Evolutionary conservation across 495 filamentous ascomycete genomes (phyloP).

Genomic region (Glarea lozoyensis): DNA sequence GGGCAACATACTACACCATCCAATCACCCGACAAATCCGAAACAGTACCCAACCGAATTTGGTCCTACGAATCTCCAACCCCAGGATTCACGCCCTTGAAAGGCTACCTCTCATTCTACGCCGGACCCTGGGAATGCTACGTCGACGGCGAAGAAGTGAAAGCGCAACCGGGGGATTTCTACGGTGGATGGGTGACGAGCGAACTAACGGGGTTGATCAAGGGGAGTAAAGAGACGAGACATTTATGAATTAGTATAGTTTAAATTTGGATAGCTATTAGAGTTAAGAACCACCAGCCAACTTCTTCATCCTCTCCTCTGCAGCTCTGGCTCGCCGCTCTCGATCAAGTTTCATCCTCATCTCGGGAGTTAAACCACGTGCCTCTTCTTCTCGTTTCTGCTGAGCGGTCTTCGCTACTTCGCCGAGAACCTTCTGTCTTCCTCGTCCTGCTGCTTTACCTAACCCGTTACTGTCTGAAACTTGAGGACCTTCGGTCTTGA

Average conservation of each 20-base stretch:
- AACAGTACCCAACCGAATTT: slow-evolving; percentile 38
- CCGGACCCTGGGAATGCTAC: slow-evolving; percentile 48
- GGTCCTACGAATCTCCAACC: slow-evolving; percentile 44
- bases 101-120: slow-evolving; percentile 44
- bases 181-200: slow-evolving; percentile 49
- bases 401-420: slow-evolving; percentile 55
- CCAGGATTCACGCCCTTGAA: slow-evolving; percentile 37
- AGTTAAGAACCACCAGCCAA: slow-evolving; percentile 37
- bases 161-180: slow-evolving; percentile 49
- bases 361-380: slow-evolving; percentile 74
- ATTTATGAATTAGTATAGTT: slow-evolving; percentile 9
- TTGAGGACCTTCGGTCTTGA: slow-evolving; percentile 41
- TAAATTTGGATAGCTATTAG: neutral
- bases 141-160: slow-evolving; percentile 51
- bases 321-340: slow-evolving; percentile 73
- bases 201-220: slow-evolving; percentile 47
- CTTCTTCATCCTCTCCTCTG: slow-evolving; percentile 72
- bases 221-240: slow-evolving; percentile 37
- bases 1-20: neutral
- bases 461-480: slow-evolving; percentile 18
- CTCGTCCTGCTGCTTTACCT: slow-evolving; percentile 30
- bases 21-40: slow-evolving; percentile 15
- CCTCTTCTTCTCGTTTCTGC: slow-evolving; percentile 74
- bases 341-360: slow-evolving; percentile 72
- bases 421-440: slow-evolving; percentile 37